Percentiles rank a stretch among this genome's conserved stretches.
Conservation (phyloP, 2,329 filamentous ascomycete species). For the Botrytis elliptica region DNA sequence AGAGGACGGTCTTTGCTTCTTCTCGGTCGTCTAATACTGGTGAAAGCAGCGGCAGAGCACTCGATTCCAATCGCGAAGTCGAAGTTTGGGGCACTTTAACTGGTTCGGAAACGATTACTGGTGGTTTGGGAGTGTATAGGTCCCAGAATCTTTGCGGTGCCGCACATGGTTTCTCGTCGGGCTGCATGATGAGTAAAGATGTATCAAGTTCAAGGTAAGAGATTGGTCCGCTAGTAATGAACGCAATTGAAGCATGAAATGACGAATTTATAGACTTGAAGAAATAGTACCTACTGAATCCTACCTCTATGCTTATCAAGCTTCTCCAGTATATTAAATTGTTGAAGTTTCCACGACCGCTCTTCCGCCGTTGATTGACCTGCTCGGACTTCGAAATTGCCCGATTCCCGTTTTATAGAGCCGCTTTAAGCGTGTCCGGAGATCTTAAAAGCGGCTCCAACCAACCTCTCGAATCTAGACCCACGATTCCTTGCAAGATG, state of each 20-base stretch:
- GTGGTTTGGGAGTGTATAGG: background rate
- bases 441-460: background rate
- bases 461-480: background rate
- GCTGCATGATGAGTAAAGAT: conserved; percentile 3
- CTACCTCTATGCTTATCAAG: conserved; percentile 2
- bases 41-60: conserved; percentile 20
- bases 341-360: background rate
- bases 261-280: background rate
- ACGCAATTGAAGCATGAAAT: conserved; percentile 4
- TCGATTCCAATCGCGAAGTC: background rate
- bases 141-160: conserved; percentile 18
- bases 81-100: background rate
- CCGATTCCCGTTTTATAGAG: background rate
- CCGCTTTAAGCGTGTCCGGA: background rate
- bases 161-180: background rate
- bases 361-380: background rate
- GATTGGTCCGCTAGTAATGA: conserved; percentile 11
- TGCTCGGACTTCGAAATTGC: background rate
- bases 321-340: background rate
- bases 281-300: background rate
- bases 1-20: conserved; percentile 59
- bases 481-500: background rate
- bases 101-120: background rate
- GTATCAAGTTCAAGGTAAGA: background rate
- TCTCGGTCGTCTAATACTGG: conserved; percentile 21